Evolutionary conservation across 805 yeast genomes (phyloP), one percentile per base, ranked within the genome.

Genomic region (Kazachstania bromeliacearum): DNA sequence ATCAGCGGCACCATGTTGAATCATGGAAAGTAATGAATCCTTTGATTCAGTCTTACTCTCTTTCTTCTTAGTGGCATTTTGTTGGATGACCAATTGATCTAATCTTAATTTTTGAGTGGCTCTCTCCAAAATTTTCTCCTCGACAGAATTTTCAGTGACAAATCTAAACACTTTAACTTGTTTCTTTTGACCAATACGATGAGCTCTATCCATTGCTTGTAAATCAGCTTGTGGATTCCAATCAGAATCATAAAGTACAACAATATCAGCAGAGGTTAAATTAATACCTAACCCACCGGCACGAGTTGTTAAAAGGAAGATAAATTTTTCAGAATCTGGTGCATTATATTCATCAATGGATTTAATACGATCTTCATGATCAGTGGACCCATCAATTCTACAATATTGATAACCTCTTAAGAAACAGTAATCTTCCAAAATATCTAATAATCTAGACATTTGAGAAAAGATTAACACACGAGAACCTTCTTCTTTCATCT

Each of bases 271-370:
- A 16, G 77, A 64, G 4, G 89, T 82, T 50, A 82, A 67, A 53
- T 82, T 82, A 50, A 82, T 82, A 60, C 94, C 94, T 55, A 85
- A 67, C 7, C 95, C 95, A 59, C 96, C 92, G 35, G 94, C 94
- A 66, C 94, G 73, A 3, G 94, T 82, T 3, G 94, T 82, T 45
- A 82, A 64, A 43, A 82, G 60, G 47, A 82, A 82, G 15, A 80
- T 67, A 54, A 82, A 82, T 48, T 82, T 82, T 12, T 73, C 68
- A 6, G 82, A 73, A 28, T 67, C 82, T n/a, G 85, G 87, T 10
- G 71, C 74, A 50, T 82, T 82, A 54, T 78, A 82, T 26, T 79
- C 87, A 59, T 82, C 94, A 45, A 82, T 82, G 1, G 87, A 79
- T 39, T 68, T 65, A 22, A 82, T 71, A 64, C 94, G 68, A 55